phyloP scores from a whole-genome alignment of 345 rosid species.

The Eucalyptus cloeziana region DNA sequence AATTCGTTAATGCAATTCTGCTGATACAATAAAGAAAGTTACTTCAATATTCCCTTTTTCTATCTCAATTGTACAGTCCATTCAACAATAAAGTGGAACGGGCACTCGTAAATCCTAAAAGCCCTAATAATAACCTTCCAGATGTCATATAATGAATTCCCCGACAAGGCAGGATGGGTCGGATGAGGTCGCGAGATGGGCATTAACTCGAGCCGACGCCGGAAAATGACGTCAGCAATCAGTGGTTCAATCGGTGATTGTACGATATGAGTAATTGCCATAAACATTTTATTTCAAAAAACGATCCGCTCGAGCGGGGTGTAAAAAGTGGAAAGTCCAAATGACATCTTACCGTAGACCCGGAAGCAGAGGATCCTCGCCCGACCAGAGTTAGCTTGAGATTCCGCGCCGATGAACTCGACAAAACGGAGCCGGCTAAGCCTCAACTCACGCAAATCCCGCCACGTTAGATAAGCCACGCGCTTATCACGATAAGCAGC shows the following conservation, averaged over 20 bases:
- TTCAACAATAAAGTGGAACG: background rate
- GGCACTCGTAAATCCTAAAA: background rate
- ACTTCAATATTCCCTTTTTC: background rate
- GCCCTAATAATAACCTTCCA: background rate
- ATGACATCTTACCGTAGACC: background rate
- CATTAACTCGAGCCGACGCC: background rate
- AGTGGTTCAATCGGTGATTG: background rate
- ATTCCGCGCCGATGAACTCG: conserved; percentile 72
- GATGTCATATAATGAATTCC: background rate
- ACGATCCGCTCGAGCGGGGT: background rate
- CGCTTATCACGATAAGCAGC: background rate
- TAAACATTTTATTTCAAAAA: background rate
- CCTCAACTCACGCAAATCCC: background rate
- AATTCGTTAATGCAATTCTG: background rate
- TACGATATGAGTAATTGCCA: background rate
- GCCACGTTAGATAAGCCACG: background rate
- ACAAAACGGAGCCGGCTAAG: conserved; percentile 60
- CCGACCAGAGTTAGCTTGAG: conserved; percentile 20
- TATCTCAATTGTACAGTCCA: background rate
- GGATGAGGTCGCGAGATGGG: background rate
- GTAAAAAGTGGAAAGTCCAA: background rate
- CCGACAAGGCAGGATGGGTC: background rate
- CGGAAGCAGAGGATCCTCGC: background rate
- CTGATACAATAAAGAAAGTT: background rate
- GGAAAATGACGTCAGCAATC: background rate